Percentiles rank a stretch among this genome's conserved stretches.
Conservation (phyloP, 2,329 filamentous ascomycete genomes). For the Penicillium sp. region DNA sequence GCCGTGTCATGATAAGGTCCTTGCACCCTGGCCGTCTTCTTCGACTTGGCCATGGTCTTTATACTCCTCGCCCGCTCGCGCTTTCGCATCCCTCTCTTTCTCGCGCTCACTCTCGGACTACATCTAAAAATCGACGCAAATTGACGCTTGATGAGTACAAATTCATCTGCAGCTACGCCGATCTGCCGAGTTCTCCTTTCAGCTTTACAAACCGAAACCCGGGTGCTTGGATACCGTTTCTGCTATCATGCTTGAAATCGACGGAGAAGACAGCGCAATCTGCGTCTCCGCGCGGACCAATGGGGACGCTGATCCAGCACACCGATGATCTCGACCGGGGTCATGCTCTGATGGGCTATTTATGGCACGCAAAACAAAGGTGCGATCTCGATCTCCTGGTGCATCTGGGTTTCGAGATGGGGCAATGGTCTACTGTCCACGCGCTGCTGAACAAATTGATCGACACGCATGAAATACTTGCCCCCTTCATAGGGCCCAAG, state of each 20-base stretch:
- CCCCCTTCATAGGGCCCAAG: slow-evolving; percentile 18
- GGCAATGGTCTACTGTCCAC: slow-evolving; percentile 47
- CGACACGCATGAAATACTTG: slow-evolving; percentile 38
- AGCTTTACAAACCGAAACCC: slow-evolving; percentile 25
- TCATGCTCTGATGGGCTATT: slow-evolving; percentile 35
- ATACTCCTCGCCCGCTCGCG: slow-evolving; percentile 19
- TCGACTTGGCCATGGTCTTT: slow-evolving; percentile 36
- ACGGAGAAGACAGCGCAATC: not conserved
- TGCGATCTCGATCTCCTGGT: slow-evolving; percentile 42
- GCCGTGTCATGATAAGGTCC: slow-evolving; percentile 50
- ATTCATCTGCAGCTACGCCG: slow-evolving; percentile 25
- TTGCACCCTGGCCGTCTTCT: slow-evolving; percentile 41
- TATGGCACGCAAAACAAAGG: slow-evolving; percentile 34
- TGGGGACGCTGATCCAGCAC: slow-evolving; percentile 16
- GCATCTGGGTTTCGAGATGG: slow-evolving; percentile 44
- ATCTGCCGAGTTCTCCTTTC: slow-evolving; percentile 16
- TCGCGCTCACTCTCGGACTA: slow-evolving; percentile 10
- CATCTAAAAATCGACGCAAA: slow-evolving; percentile 11
- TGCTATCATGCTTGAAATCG: slow-evolving; percentile 40
- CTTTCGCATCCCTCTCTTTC: slow-evolving; percentile 12
- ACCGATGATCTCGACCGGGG: slow-evolving; percentile 28
- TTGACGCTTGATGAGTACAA: slow-evolving; percentile 23
- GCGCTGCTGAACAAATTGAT: slow-evolving; percentile 44
- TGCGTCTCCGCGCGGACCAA: slow-evolving; percentile 3
- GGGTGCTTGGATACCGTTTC: slow-evolving; percentile 38